Evolutionary conservation across 305 asterid species (phyloP).

Genomic region (Solanum hybrid): DNA sequence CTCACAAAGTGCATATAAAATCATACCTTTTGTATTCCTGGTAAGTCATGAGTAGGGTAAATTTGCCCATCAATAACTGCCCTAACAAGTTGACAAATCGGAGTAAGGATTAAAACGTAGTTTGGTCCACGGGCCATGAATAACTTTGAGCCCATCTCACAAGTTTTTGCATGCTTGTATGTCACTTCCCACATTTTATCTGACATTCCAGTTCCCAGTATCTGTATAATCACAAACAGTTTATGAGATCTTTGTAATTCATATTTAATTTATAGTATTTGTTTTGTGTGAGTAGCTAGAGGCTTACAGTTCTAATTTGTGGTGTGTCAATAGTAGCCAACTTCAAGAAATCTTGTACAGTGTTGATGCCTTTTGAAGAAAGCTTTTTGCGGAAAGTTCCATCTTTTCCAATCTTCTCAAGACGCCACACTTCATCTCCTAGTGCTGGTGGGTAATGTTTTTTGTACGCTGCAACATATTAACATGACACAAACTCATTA

Average conservation of each 20-base stretch:
- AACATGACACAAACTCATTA: background rate
- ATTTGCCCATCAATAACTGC: slow-evolving; percentile 28
- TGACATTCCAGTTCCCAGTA: slow-evolving; percentile 61
- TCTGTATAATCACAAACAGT: slow-evolving; percentile 18
- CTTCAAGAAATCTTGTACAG: slow-evolving; percentile 61
- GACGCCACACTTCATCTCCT: slow-evolving; percentile 61
- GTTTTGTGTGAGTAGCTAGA: background rate
- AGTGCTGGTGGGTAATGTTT: slow-evolving; percentile 63
- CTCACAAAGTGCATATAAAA: background rate
- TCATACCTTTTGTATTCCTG: slow-evolving; percentile 17
- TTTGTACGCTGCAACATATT: slow-evolving; percentile 42
- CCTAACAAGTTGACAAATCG: slow-evolving; percentile 44
- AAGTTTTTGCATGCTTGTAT: slow-evolving; percentile 44
- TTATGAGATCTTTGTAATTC: background rate
- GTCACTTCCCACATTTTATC: slow-evolving; percentile 58
- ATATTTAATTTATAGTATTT: background rate
- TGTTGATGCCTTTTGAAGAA: slow-evolving; percentile 26
- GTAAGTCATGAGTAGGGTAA: slow-evolving; percentile 14
- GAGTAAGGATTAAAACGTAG: slow-evolving; percentile 22
- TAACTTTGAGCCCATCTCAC: slow-evolving; percentile 41
- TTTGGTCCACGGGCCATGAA: slow-evolving; percentile 24
- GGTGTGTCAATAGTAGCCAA: slow-evolving; percentile 23
- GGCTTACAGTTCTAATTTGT: slow-evolving; percentile 42
- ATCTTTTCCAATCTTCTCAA: slow-evolving; percentile 65
- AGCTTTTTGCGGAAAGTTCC: slow-evolving; percentile 56